Percentiles rank a stretch among this genome's conserved stretches.
These are phyloP conservation scores for Phoma herbarum DNA, from an alignment of 2,329 filamentous ascomycete species.

Conservation along the genomic window DNA sequence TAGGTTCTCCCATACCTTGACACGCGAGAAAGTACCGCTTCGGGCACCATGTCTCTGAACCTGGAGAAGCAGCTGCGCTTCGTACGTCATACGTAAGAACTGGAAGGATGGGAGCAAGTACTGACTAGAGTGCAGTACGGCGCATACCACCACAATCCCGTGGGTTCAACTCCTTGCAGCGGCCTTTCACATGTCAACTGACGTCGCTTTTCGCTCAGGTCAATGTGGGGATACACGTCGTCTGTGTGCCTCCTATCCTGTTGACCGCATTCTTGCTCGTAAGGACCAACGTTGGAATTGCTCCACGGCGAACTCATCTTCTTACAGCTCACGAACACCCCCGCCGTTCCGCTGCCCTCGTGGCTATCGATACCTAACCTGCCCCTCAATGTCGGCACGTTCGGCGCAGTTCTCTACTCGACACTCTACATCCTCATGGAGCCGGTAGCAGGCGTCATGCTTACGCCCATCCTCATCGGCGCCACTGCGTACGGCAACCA, in stretches of 20 bases:
- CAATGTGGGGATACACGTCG: slow-evolving; percentile 81
- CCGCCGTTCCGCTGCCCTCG: slow-evolving; percentile 63
- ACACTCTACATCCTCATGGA: slow-evolving; percentile 90
- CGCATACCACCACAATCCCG: slow-evolving; percentile 79
- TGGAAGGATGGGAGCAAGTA: neutral
- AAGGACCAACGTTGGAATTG: slow-evolving; percentile 46
- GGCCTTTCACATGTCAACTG: slow-evolving; percentile 32
- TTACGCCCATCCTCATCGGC: slow-evolving; percentile 78
- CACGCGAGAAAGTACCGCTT: slow-evolving; percentile 40
- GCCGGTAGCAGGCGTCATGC: slow-evolving; percentile 83
- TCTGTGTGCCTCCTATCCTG: slow-evolving; percentile 79
- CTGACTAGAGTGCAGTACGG: slow-evolving; percentile 70
- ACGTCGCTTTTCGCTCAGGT: slow-evolving; percentile 57
- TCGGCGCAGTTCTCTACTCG: slow-evolving; percentile 70
- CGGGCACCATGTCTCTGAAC: slow-evolving; percentile 66
- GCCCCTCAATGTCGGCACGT: slow-evolving; percentile 67
- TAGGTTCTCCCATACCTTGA: slow-evolving; percentile 37
- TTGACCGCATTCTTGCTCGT: slow-evolving; percentile 77
- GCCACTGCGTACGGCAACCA: slow-evolving; percentile 80
- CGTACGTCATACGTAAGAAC: slow-evolving; percentile 62
- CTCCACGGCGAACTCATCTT: neutral
- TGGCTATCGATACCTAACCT: slow-evolving; percentile 65
- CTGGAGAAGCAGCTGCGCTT: slow-evolving; percentile 84
- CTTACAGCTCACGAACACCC: slow-evolving; percentile 64
- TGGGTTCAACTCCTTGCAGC: slow-evolving; percentile 48